Conservation (phyloP, 305 asterid species). For the Solanum hybrid region DNA sequence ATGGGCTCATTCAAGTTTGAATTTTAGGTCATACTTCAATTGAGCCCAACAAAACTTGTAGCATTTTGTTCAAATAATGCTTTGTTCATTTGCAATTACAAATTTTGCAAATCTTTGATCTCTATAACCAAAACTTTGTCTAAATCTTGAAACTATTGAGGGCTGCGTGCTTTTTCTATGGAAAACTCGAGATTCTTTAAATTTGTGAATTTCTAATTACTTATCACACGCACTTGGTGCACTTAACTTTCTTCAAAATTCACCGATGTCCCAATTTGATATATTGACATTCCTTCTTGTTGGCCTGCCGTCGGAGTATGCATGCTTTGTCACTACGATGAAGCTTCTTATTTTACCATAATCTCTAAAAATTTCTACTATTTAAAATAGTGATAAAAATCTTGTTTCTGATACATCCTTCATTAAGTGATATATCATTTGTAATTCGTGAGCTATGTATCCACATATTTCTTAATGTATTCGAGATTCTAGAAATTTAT, state of each 20-base stretch:
- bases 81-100: background rate
- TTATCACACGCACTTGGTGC: background rate
- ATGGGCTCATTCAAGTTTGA: background rate
- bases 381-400: background rate
- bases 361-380: too few species aligned
- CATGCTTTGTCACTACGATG: background rate
- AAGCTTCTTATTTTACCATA: background rate
- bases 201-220: background rate
- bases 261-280: background rate
- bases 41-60: background rate
- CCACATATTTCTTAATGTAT: too few species aligned
- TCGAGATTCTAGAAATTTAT: too few species aligned
- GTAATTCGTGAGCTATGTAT: too few species aligned
- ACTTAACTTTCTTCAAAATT: background rate
- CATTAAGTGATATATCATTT: too few species aligned
- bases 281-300: background rate
- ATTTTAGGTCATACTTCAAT: background rate
- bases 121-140: background rate
- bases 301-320: background rate
- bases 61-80: background rate
- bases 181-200: background rate
- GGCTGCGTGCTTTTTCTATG: too few species aligned
- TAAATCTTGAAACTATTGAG: background rate
- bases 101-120: background rate
- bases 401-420: background rate